Conservation (phyloP, 441 rosid genomes). For the Jatropha multifida region DNA sequence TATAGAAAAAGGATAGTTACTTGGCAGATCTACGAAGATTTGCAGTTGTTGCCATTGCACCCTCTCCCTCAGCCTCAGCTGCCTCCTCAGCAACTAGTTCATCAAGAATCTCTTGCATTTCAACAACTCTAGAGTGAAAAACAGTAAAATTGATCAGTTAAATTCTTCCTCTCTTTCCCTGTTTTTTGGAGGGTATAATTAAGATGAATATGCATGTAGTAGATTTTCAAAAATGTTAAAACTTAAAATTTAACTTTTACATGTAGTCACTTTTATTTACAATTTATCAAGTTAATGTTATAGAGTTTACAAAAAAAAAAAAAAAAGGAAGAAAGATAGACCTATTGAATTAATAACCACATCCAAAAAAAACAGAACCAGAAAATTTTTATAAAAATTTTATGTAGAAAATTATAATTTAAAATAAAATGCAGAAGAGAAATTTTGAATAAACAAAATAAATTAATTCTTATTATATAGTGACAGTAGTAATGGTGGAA, state of each 20-base stretch:
- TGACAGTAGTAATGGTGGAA: not conserved
- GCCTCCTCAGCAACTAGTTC: constrained; percentile 99
- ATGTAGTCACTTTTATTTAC: no score
- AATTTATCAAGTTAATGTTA: not conserved
- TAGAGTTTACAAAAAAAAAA: no score
- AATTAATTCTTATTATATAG: not conserved
- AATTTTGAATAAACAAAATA: not conserved
- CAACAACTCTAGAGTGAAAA: constrained; percentile 75
- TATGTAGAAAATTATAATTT: no score
- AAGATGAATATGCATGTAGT: not conserved
- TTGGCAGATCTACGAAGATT: constrained; percentile 92
- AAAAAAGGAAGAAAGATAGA: not conserved
- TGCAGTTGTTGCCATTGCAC: constrained; percentile 84
- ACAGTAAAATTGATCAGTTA: not conserved
- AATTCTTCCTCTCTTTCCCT: not conserved
- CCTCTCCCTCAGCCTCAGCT: constrained; percentile 99
- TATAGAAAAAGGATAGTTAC: constrained; percentile 51
- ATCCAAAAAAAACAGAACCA: no score
- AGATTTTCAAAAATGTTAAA: no score
- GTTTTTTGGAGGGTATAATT: constrained; percentile 7
- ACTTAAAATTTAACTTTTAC: no score
- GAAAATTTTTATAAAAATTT: no score
- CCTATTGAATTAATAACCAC: no score
- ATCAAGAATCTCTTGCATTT: constrained; percentile 99
- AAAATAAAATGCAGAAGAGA: not conserved